Evolutionary conservation across 345 rosid genomes (phyloP).

Genomic region (Corymbia maculata): DNA sequence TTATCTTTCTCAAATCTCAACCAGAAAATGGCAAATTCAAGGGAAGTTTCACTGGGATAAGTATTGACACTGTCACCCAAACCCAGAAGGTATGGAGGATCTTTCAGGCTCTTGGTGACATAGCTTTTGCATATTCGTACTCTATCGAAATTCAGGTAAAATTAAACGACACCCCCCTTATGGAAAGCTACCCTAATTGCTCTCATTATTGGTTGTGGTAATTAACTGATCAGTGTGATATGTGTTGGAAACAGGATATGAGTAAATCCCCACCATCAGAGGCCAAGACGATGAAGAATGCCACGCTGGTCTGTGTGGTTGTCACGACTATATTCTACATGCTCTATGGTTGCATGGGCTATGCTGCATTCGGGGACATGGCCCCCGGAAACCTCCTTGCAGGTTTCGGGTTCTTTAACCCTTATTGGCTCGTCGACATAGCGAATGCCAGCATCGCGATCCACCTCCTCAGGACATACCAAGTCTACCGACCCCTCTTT

Average conservation of each 20-base stretch:
- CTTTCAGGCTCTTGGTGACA: slow-evolving; percentile 84
- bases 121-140: slow-evolving; percentile 84
- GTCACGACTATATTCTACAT: slow-evolving; percentile 76
- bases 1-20: neutral
- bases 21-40: slow-evolving; percentile 22
- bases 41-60: slow-evolving; percentile 72
- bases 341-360: slow-evolving; percentile 85
- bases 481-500: slow-evolving; percentile 74
- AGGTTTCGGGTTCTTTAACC: slow-evolving; percentile 69
- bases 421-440: slow-evolving; percentile 81
- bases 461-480: slow-evolving; percentile 81
- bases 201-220: neutral
- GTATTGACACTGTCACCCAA: slow-evolving; percentile 33
- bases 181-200: neutral
- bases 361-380: slow-evolving; percentile 73
- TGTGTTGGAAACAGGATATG: slow-evolving; percentile 24
- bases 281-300: slow-evolving; percentile 70
- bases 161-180: fast-evolving
- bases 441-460: slow-evolving; percentile 62
- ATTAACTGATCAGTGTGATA: neutral
- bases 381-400: slow-evolving; percentile 74
- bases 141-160: slow-evolving; percentile 82
- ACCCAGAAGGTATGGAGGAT: slow-evolving; percentile 72
- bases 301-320: slow-evolving; percentile 41
- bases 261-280: slow-evolving; percentile 57